Conservation (phyloP, 2,329 filamentous ascomycete genomes). For the Neonectria faginata region DNA sequence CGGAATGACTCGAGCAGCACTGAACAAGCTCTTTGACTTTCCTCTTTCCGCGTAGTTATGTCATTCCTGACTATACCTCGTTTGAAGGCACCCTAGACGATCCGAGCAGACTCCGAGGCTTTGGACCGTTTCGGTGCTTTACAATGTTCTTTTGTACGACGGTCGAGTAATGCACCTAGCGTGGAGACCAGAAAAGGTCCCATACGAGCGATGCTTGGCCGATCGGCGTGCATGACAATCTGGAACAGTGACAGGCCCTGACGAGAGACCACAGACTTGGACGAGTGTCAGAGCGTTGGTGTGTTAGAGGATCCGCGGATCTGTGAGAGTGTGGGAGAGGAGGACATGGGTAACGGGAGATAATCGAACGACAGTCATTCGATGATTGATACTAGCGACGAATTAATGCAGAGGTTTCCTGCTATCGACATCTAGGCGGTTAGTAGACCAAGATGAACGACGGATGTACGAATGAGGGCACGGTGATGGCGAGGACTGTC, state of each 20-base stretch:
- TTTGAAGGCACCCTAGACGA: not conserved
- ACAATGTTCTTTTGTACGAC: not conserved
- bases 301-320: not conserved
- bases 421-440: slow-evolving; percentile 3
- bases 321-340: slow-evolving; percentile 1
- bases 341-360: not conserved
- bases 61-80: not conserved
- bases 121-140: not conserved
- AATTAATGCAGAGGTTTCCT: not conserved
- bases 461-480: slow-evolving; percentile 11
- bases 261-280: not conserved
- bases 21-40: not conserved
- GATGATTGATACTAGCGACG: not conserved
- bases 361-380: slow-evolving; percentile 26
- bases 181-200: not conserved
- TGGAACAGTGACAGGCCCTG: slow-evolving; percentile 8
- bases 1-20: not conserved
- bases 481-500: not conserved
- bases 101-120: not conserved
- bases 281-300: slow-evolving; percentile 1
- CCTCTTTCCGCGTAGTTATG: not conserved
- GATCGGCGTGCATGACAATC: slow-evolving; percentile 8
- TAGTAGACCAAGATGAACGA: not conserved
- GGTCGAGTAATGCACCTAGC: not conserved
- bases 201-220: not conserved